phyloP scores from a whole-genome alignment of 805 yeast species.

The Vanderwaltozyma tropicalis region DNA sequence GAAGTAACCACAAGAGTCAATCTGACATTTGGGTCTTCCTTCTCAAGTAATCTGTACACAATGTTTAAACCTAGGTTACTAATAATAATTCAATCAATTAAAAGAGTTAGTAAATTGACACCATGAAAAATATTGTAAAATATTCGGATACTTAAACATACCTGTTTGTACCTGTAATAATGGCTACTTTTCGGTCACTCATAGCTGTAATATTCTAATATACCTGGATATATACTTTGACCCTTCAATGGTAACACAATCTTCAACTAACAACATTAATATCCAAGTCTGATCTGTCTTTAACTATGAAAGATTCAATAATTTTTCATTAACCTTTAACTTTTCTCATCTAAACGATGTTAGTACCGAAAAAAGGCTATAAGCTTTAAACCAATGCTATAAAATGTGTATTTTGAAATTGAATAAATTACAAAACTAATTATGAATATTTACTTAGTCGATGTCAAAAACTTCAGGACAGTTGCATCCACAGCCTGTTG shows the following conservation, averaged over 20 bases:
- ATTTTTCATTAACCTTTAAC: no score
- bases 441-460: neutral
- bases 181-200: constrained; percentile 30
- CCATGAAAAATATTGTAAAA: neutral
- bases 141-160: constrained; percentile 12
- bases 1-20: constrained; percentile 82
- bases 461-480: constrained; percentile 37
- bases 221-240: no score
- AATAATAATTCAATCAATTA: neutral
- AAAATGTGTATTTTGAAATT: neutral
- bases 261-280: no score
- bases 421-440: neutral
- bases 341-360: no score
- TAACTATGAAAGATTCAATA: no score
- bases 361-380: no score
- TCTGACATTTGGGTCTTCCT: constrained; percentile 40
- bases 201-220: no score
- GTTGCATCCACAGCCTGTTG: constrained; percentile 77
- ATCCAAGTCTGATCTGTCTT: no score
- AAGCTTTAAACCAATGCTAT: no score
- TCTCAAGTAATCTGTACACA: constrained; percentile 66
- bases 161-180: constrained; percentile 35
- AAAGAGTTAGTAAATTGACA: constrained; percentile 1
- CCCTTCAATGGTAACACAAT: no score
- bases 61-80: constrained; percentile 79